phyloP scores from a whole-genome alignment of 208 protist genomes.

The Leishmania gerbilli region DNA sequence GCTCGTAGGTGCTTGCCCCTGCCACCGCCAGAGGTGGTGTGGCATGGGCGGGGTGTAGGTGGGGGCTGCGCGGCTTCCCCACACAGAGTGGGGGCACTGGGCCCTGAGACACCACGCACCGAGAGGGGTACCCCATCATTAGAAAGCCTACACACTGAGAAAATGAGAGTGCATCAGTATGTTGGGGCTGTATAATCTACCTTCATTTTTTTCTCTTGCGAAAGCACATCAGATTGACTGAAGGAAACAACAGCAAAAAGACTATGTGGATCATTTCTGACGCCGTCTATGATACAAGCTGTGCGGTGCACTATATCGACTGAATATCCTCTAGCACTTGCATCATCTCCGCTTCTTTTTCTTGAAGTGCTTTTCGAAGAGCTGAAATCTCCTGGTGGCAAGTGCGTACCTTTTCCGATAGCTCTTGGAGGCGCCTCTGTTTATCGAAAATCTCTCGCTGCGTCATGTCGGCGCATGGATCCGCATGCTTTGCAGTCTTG shows the following conservation, averaged over 20 bases:
- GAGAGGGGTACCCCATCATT: neutral
- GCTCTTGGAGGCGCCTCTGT: neutral
- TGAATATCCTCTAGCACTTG: constrained; percentile 41
- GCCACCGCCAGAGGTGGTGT: neutral
- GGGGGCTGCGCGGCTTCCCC: neutral
- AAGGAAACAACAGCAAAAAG: neutral
- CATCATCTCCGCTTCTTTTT: constrained; percentile 52
- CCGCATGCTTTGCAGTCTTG: neutral
- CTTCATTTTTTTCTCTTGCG: neutral
- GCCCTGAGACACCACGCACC: neutral
- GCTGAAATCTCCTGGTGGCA: constrained; percentile 28
- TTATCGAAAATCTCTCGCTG: constrained; percentile 11
- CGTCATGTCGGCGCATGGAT: constrained; percentile 15
- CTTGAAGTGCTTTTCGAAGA: constrained; percentile 33
- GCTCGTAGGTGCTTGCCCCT: neutral
- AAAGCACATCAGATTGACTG: neutral
- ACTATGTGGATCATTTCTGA: neutral
- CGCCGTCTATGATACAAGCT: neutral
- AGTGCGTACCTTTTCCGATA: constrained; percentile 18
- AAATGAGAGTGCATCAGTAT: neutral
- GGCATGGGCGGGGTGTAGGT: neutral
- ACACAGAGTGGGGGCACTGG: neutral
- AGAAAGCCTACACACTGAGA: neutral
- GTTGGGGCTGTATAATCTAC: neutral
- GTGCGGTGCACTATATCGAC: constrained; percentile 4